Evolutionary conservation across 805 yeast genomes (phyloP).

Genomic region (Metschnikowia sp.): DNA sequence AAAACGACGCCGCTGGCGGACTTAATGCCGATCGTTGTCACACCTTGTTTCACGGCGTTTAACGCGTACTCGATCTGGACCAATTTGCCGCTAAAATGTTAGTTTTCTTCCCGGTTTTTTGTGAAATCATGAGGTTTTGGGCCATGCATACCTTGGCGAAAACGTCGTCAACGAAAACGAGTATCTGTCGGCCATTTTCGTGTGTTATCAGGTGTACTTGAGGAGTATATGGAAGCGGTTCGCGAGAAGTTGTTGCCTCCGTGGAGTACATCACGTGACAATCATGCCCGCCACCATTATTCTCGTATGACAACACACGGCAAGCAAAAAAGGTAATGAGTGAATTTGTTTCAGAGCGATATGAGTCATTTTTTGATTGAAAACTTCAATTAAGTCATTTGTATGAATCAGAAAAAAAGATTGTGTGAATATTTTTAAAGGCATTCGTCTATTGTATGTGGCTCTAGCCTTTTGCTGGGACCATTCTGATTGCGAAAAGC

Average conservation of each 20-base stretch:
- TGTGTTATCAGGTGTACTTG: not conserved
- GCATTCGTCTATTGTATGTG: too few species aligned
- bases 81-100: slow-evolving; percentile 76
- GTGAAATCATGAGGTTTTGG: not conserved
- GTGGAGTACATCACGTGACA: not conserved
- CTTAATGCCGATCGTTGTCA: slow-evolving; percentile 88
- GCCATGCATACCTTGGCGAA: slow-evolving; percentile 77
- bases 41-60: slow-evolving; percentile 97
- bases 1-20: slow-evolving; percentile 95
- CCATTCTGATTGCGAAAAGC: too few species aligned
- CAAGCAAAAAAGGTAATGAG: too few species aligned
- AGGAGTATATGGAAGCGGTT: not conserved
- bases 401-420: too few species aligned
- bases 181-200: slow-evolving; percentile 91
- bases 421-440: too few species aligned
- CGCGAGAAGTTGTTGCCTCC: not conserved
- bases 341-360: too few species aligned
- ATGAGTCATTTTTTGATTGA: too few species aligned
- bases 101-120: slow-evolving; percentile 11
- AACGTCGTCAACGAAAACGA: slow-evolving; percentile 96
- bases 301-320: too few species aligned
- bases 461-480: too few species aligned
- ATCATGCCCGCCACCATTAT: not conserved
- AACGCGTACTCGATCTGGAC: slow-evolving; percentile 97
- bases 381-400: too few species aligned